A percentile compares a stretch with the other conserved stretches of the same genome.
Evolutionary conservation across 371 early-diverging fungal genomes (phyloP).

Genomic region (Mortierella sp.): DNA sequence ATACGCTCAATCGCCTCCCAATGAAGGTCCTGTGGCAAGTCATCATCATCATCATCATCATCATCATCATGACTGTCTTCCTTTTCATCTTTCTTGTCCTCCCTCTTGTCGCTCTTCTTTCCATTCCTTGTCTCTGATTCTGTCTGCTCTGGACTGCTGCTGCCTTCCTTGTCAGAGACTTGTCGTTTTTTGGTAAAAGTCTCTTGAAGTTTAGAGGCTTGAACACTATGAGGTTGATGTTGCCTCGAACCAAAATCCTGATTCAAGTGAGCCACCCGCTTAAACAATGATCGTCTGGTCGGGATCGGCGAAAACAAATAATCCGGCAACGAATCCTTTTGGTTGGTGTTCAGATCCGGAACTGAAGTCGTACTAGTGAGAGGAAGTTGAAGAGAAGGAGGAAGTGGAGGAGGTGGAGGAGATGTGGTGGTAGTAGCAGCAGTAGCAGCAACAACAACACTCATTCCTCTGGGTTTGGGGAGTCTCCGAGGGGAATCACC

Average conservation of each 20-base stretch:
- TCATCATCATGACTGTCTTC: conserved; percentile 11
- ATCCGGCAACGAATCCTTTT: conserved; percentile 25
- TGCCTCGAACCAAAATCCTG: conserved; percentile 66
- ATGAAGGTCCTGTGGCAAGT: conserved; percentile 70
- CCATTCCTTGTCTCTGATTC: neutral
- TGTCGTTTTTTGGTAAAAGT: conserved; percentile 20
- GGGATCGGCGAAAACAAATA: conserved; percentile 67
- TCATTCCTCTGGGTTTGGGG: conserved; percentile 25
- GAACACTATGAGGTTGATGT: conserved; percentile 40
- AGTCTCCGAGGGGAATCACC: conserved; percentile 25
- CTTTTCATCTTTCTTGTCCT: conserved; percentile 1
- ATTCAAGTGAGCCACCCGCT: conserved; percentile 72
- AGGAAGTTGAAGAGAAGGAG: too few species aligned
- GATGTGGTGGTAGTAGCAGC: too few species aligned
- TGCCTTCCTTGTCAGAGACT: neutral
- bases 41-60: conserved; percentile 21
- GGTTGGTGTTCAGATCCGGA: too few species aligned
- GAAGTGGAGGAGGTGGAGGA: too few species aligned
- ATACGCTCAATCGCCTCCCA: conserved; percentile 89
- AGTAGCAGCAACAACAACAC: neutral
- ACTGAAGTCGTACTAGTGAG: too few species aligned
- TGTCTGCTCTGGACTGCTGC: neutral
- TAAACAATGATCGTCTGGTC: conserved; percentile 70
- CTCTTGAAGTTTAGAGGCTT: conserved; percentile 26
- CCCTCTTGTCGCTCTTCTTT: too few species aligned